Evolutionary conservation across 495 filamentous ascomycete species (phyloP).

Genomic region (Melanomma pulvis-pyrius): DNA sequence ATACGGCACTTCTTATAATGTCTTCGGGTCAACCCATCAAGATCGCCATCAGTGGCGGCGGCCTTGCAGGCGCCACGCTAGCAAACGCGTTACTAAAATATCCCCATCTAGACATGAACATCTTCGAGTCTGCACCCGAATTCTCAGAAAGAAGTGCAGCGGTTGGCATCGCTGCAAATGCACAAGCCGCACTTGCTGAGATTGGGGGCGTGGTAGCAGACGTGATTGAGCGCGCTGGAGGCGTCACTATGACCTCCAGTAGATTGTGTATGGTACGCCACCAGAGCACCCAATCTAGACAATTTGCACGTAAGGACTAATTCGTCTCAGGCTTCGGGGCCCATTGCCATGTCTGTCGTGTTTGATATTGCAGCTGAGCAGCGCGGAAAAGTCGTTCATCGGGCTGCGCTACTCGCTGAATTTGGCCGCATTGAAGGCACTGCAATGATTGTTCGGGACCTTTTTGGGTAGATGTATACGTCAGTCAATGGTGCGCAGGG

Average conservation of each 20-base stretch:
- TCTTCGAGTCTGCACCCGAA: slow-evolving; percentile 42
- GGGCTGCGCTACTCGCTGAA: slow-evolving; percentile 11
- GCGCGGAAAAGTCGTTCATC: slow-evolving; percentile 25
- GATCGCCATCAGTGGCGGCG: slow-evolving; percentile 47
- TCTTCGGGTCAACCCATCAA: neutral
- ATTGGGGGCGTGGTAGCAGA: slow-evolving; percentile 3
- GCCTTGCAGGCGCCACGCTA: slow-evolving; percentile 41
- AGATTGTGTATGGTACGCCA: slow-evolving; percentile 17
- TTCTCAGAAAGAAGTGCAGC: slow-evolving; percentile 43
- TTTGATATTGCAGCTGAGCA: slow-evolving; percentile 19
- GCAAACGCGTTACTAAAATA: slow-evolving; percentile 41
- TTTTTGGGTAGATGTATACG: no score
- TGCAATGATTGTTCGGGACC: no score
- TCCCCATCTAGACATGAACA: slow-evolving; percentile 42
- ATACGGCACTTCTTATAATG: no score
- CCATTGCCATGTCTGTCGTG: slow-evolving; percentile 7
- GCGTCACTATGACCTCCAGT: slow-evolving; percentile 22
- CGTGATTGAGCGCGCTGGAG: slow-evolving; percentile 19
- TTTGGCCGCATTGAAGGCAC: no score
- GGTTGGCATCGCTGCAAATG: slow-evolving; percentile 35
- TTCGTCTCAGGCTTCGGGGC: neutral
- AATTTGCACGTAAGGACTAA: neutral
- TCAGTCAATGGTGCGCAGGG: no score
- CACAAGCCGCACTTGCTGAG: slow-evolving; percentile 10
- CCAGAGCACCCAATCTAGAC: neutral